Base-by-base conservation (phyloP, 495 filamentous ascomycete genomes). In the Chaetomium tenue region DNA sequence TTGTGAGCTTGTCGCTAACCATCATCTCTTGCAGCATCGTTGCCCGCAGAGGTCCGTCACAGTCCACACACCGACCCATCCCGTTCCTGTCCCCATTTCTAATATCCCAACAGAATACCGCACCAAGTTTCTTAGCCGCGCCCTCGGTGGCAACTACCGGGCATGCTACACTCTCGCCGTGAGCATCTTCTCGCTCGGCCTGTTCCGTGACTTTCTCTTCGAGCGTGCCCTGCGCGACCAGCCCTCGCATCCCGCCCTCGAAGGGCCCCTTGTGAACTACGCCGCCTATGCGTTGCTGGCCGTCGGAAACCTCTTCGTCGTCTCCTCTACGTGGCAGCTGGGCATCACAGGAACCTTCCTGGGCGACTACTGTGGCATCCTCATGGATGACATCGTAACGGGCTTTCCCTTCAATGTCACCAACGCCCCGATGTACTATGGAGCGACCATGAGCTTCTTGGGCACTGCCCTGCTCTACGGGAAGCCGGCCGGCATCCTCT, bases 341-440 rank as follows among this genome's bases (percentile, higher is more conserved):
- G 94, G 94, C 51, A 82, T 98, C 65, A 98, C 94, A 12, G 95
- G 94, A 61, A 98, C 94, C 67, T 98, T 97, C 75, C 81, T 98
- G 28, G 94, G 94, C 62, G 94, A 98, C 79, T 98, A 98, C 80
- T 98, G 96, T 71, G 94, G 94, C 44, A 98, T 98, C 72, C 81
- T 98, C 66, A 95, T 98, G 94, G 92, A 97, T 72, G 82, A 86
- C 71, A 91, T 90, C 54, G 92, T 98, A 51, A 96, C 91, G 6
- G 87, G 89, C 13, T 98, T 98, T 74, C 94, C 94, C 1, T 98
- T 98, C 86, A 97, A 92, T 76, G 79, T 98, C 58, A 93, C 89
- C 28, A 86, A 86, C 66, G 90, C 92, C 44, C 94, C 94, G 47
- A 98, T 98, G 94, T 98, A 98, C 81, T 90, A 91, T 80, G 94